These are phyloP conservation scores for Lichtheimia corymbifera DNA, from an alignment of 371 early-diverging fungal species.

Conservation along the genomic window DNA sequence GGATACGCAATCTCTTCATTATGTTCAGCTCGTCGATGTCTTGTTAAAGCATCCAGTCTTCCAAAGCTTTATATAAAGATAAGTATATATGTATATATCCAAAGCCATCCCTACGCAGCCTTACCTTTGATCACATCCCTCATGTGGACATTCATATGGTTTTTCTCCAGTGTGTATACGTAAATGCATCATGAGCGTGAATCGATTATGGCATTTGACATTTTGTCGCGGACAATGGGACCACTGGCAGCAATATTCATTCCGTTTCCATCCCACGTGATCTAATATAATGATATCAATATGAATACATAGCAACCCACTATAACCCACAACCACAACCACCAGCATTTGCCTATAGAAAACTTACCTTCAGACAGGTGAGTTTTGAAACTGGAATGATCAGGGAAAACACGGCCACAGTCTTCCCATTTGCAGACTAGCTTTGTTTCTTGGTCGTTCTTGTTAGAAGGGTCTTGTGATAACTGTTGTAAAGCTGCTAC, in stretches of 20 bases:
- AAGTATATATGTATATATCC: too few relatives aligned
- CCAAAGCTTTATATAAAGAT: slow-evolving; percentile 28
- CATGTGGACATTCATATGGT: slow-evolving; percentile 55
- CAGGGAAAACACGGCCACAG: slow-evolving; percentile 40
- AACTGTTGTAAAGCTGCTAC: too few relatives aligned
- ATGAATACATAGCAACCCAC: not conserved
- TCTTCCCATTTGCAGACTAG: slow-evolving; percentile 39
- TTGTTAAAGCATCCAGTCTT: slow-evolving; percentile 38
- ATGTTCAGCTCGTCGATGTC: slow-evolving; percentile 34
- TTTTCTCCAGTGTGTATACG: slow-evolving; percentile 71
- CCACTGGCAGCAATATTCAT: slow-evolving; percentile 65
- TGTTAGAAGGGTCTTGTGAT: not conserved
- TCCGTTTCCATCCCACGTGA: slow-evolving; percentile 66
- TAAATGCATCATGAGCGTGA: slow-evolving; percentile 67
- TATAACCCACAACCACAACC: not conserved
- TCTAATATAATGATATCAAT: slow-evolving; percentile 20
- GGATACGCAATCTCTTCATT: slow-evolving; percentile 1
- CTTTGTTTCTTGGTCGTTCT: not conserved
- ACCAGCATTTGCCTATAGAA: too few relatives aligned
- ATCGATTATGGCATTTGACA: slow-evolving; percentile 59
- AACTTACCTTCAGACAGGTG: slow-evolving; percentile 54
- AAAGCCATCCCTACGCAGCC: not conserved
- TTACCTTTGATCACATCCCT: slow-evolving; percentile 42
- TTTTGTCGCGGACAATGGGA: slow-evolving; percentile 56
- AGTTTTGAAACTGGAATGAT: slow-evolving; percentile 41